A percentile compares a stretch with the other conserved stretches of the same genome.
These are phyloP conservation scores for Saccharomycopsis fodiens DNA, from an alignment of 805 yeast species.

Conservation along the genomic window DNA sequence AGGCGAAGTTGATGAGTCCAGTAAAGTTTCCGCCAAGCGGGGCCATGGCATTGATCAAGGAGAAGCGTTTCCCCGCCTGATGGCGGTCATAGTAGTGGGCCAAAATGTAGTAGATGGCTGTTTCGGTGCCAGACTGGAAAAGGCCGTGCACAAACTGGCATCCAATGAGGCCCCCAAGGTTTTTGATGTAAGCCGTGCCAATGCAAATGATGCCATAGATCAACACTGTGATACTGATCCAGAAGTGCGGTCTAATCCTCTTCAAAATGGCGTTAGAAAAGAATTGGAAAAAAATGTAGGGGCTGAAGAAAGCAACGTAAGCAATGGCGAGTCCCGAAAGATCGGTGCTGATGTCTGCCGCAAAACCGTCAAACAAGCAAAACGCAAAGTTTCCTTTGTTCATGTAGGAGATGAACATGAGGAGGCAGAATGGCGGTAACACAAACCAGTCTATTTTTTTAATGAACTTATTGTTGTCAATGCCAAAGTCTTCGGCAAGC, in stretches of 20 bases:
- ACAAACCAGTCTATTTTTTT: conserved; percentile 57
- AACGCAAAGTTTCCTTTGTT: conserved; percentile 70
- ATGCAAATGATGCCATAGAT: conserved; percentile 57
- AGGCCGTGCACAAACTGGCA: conserved; percentile 59
- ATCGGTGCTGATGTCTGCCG: conserved; percentile 23
- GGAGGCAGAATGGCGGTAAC: conserved; percentile 59
- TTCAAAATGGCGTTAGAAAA: conserved; percentile 56
- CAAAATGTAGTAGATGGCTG: conserved; percentile 63
- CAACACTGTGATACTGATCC: conserved; percentile 51
- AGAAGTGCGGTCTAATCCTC: conserved; percentile 50
- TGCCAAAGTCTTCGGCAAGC: conserved; percentile 36
- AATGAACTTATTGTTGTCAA: conserved; percentile 47
- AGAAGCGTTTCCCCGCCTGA: conserved; percentile 62
- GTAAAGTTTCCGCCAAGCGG: conserved; percentile 72
- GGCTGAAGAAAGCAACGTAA: conserved; percentile 61
- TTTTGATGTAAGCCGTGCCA: conserved; percentile 55
- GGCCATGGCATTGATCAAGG: conserved; percentile 56
- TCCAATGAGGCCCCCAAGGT: conserved; percentile 49
- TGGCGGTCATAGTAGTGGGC: conserved; percentile 54
- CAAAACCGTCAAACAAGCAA: conserved; percentile 58
- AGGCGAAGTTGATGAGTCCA: conserved; percentile 60
- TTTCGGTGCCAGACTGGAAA: conserved; percentile 65
- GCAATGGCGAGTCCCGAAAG: conserved; percentile 57
- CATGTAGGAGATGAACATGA: conserved; percentile 61
- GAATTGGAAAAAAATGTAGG: conserved; percentile 49